phyloP scores from a whole-genome alignment of 2,329 filamentous ascomycete genomes.

The Tolypocladium capitatum region DNA sequence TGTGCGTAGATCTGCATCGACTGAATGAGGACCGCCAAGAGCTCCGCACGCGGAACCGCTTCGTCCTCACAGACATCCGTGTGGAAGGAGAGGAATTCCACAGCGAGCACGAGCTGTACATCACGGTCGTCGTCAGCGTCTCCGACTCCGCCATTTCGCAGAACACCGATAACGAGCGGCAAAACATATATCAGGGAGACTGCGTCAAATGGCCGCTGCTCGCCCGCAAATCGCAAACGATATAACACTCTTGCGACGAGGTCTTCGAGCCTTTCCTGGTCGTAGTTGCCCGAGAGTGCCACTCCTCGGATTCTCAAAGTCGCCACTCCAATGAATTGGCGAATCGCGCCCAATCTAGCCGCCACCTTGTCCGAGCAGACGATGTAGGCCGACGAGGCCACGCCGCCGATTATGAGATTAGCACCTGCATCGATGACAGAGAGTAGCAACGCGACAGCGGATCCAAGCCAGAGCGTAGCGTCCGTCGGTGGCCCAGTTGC shows the following conservation, averaged over 20 bases:
- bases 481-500: constrained; percentile 83
- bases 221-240: constrained; percentile 74
- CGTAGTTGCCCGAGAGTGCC: constrained; percentile 57
- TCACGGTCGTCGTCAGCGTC: constrained; percentile 65
- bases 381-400: constrained; percentile 66
- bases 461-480: constrained; percentile 74
- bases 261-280: constrained; percentile 69
- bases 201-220: constrained; percentile 86
- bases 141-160: constrained; percentile 68
- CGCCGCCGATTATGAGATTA: constrained; percentile 67
- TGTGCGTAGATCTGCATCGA: constrained; percentile 84
- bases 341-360: constrained; percentile 58
- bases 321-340: constrained; percentile 76
- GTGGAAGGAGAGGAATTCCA: constrained; percentile 84
- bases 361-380: constrained; percentile 65
- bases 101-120: constrained; percentile 75
- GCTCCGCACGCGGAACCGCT: constrained; percentile 60
- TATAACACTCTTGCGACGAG: constrained; percentile 84
- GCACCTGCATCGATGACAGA: constrained; percentile 68
- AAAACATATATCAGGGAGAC: constrained; percentile 81
- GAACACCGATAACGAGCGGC: constrained; percentile 65
- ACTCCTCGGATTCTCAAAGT: constrained; percentile 69
- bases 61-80: constrained; percentile 65
- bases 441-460: constrained; percentile 61
- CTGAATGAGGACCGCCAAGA: constrained; percentile 58